These are phyloP conservation scores for Pueraria montana DNA, from an alignment of 306 rosid species.

Conservation along the genomic window DNA sequence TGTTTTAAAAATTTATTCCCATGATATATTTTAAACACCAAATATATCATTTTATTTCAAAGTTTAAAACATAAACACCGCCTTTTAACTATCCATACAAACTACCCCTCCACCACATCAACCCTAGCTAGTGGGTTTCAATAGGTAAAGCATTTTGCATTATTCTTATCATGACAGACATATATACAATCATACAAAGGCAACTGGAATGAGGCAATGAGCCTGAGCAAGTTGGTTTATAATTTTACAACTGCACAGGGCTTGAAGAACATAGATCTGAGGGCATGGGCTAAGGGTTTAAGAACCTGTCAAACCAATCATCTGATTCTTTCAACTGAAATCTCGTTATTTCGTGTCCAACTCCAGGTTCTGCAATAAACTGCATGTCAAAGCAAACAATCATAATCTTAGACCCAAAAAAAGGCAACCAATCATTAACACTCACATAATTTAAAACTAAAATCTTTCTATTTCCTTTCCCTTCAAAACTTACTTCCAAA, in stretches of 20 bases:
- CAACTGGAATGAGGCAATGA: background rate
- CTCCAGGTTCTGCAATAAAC: conserved; percentile 70
- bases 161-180: too few relatives aligned
- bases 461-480: background rate
- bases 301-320: conserved; percentile 79
- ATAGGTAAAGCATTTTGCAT: too few relatives aligned
- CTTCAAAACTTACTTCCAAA: background rate
- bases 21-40: too few relatives aligned
- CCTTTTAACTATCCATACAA: too few relatives aligned
- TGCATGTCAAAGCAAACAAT: conserved; percentile 51
- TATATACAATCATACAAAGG: background rate
- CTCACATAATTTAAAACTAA: background rate
- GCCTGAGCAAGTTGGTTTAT: conserved; percentile 13
- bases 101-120: too few relatives aligned
- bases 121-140: too few relatives aligned
- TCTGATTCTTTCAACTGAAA: conserved; percentile 69
- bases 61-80: too few relatives aligned
- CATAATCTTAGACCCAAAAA: background rate
- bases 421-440: background rate
- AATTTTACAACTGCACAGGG: background rate
- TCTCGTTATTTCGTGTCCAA: conserved; percentile 66
- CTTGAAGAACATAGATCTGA: background rate
- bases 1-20: too few relatives aligned
- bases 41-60: too few relatives aligned
- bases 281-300: conserved; percentile 47